Percentiles rank a stretch among this genome's conserved stretches.
Conservation (phyloP, 2,329 filamentous ascomycete species). For the Neonectria sp. region DNA sequence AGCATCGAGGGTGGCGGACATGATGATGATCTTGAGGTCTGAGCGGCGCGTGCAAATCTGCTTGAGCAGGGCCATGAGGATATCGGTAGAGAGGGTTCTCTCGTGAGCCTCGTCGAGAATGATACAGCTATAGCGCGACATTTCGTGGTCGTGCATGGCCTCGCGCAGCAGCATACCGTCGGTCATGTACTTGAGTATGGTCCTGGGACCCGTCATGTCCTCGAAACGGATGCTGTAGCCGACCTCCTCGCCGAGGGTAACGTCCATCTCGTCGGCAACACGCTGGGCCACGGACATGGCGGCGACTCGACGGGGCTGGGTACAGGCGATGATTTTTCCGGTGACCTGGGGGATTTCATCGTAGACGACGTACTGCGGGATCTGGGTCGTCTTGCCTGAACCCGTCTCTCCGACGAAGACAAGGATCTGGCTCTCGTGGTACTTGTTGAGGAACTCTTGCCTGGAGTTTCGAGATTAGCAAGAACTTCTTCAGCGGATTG, state of each 20-base stretch:
- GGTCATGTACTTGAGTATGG: conserved; percentile 99
- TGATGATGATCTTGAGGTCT: conserved; percentile 98
- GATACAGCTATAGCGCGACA: conserved; percentile 95
- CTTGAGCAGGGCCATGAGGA: conserved; percentile 96
- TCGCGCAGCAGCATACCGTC: conserved; percentile 98
- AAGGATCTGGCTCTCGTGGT: conserved; percentile 94
- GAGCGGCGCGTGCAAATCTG: conserved; percentile 85
- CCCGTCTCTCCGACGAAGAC: conserved; percentile 99
- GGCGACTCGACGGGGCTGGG: conserved; percentile 96
- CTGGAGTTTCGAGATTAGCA: conserved; percentile 56
- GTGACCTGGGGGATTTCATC: conserved; percentile 92
- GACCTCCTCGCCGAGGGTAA: conserved; percentile 92
- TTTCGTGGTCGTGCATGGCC: conserved; percentile 94
- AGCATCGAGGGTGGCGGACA: conserved; percentile 97
- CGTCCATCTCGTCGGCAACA: conserved; percentile 97
- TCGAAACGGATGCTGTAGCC: conserved; percentile 99
- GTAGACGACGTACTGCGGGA: conserved; percentile 97
- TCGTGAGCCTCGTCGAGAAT: conserved; percentile 99
- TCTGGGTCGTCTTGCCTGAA: conserved; percentile 99
- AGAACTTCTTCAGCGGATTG: background rate
- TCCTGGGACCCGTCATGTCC: conserved; percentile 90
- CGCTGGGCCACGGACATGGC: conserved; percentile 99
- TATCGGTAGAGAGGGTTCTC: conserved; percentile 95
- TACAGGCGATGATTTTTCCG: conserved; percentile 95
- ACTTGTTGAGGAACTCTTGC: conserved; percentile 93